Percentiles rank a stretch among this genome's conserved stretches.
phyloP scores from a whole-genome alignment of 2,329 filamentous ascomycete genomes.

The Aspergillus udagawae region DNA sequence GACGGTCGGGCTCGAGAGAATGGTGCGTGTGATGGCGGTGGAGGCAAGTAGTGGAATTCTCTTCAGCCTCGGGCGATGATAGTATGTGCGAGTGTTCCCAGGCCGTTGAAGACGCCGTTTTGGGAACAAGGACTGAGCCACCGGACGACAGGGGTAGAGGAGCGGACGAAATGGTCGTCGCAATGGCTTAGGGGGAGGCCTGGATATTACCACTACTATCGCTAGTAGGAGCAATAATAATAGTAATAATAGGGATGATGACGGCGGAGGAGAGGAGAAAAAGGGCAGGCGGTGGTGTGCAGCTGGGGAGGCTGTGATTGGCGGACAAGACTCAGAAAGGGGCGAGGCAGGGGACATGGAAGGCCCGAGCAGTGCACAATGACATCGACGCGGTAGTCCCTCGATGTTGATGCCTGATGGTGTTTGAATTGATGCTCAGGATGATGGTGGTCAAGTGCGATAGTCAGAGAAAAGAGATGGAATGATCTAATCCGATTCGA shows the following conservation, averaged over 20 bases:
- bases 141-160: constrained; percentile 4
- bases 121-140: constrained; percentile 14
- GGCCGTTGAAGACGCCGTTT: constrained; percentile 24
- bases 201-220: not conserved
- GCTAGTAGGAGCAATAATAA: not conserved
- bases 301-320: constrained; percentile 15
- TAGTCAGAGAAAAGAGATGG: too few relatives aligned
- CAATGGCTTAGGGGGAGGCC: not conserved
- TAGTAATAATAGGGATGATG: constrained; percentile 1
- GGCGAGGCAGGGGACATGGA: constrained; percentile 17
- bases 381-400: not conserved
- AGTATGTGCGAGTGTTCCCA: constrained; percentile 18
- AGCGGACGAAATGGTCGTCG: constrained; percentile 10
- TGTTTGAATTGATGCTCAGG: not conserved
- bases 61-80: constrained; percentile 40
- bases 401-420: not conserved
- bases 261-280: constrained; percentile 1
- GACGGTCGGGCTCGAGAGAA: constrained; percentile 13
- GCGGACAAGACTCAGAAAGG: constrained; percentile 19
- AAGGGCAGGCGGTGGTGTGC: constrained; percentile 5
- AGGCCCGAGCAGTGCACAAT: constrained; percentile 11
- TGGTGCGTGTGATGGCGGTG: constrained; percentile 11
- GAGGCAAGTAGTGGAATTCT: constrained; percentile 10
- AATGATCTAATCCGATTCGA: not conserved
- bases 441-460: too few relatives aligned